Percentiles rank a stretch among this genome's conserved stretches.
Conservation (phyloP, 2,329 filamentous ascomycete genomes). For the Tolypocladium nubicola region DNA sequence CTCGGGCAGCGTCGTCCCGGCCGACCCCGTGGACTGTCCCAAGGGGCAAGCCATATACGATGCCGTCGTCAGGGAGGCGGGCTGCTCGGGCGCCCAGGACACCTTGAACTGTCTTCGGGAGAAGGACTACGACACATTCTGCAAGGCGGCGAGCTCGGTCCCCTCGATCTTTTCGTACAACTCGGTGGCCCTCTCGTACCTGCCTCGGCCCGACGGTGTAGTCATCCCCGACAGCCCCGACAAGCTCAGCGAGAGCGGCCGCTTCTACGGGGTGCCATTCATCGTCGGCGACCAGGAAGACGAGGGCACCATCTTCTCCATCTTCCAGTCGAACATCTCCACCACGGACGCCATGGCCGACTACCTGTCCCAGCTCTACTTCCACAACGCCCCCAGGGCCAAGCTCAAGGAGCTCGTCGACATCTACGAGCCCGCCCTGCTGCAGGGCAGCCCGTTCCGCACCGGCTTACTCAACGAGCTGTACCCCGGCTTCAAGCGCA, state of each 20-base stretch:
- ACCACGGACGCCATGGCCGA: constrained; percentile 45
- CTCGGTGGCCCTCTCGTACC: constrained; percentile 60
- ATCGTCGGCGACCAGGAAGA: constrained; percentile 68
- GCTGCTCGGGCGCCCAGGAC: constrained; percentile 47
- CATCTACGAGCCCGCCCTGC: constrained; percentile 47
- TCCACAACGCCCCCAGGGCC: constrained; percentile 39
- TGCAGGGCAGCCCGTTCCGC: constrained; percentile 59
- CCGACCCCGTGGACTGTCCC: constrained; percentile 51
- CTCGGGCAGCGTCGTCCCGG: constrained; percentile 53
- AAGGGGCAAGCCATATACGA: constrained; percentile 60
- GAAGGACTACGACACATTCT: constrained; percentile 47
- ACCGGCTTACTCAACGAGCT: constrained; percentile 58
- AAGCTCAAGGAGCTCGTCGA: constrained; percentile 46
- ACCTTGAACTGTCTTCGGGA: constrained; percentile 56
- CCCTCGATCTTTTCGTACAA: constrained; percentile 57
- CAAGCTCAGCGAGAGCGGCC: constrained; percentile 36
- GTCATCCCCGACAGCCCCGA: constrained; percentile 55
- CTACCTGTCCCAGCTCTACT: constrained; percentile 53
- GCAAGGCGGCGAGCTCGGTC: constrained; percentile 59
- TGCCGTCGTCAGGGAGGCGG: constrained; percentile 45
- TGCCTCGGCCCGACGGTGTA: constrained; percentile 62
- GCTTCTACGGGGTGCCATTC: constrained; percentile 37
- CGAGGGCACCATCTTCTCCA: constrained; percentile 64
- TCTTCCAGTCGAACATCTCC: constrained; percentile 60
- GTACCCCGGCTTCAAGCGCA: constrained; percentile 68